phyloP scores from a whole-genome alignment of 2,329 filamentous ascomycete genomes.

The Fusarium longipes region DNA sequence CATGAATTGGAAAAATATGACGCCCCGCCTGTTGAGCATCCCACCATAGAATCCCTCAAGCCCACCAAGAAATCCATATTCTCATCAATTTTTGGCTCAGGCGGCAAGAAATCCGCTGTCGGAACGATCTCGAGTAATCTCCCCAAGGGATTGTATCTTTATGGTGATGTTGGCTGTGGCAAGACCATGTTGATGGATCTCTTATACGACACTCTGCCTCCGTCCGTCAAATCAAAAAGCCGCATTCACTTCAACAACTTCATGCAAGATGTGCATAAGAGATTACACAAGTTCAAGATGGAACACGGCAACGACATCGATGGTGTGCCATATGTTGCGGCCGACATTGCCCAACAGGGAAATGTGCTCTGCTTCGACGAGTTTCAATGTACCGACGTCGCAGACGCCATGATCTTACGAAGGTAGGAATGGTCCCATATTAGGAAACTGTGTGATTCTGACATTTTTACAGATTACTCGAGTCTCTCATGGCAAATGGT shows the following conservation, averaged over 20 bases:
- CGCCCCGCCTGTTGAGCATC: conserved; percentile 79
- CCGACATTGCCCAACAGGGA: conserved; percentile 87
- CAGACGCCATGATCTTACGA: conserved; percentile 96
- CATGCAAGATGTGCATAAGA: conserved; percentile 97
- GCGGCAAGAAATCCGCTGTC: conserved; percentile 54
- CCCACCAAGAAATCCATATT: conserved; percentile 66
- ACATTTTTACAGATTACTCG: conserved; percentile 71
- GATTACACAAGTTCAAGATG: conserved; percentile 91
- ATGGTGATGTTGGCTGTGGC: conserved; percentile 94
- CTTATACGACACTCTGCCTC: conserved; percentile 92
- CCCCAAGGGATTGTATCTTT: conserved; percentile 92
- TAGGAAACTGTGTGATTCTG: conserved; percentile 11
- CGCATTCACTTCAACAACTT: conserved; percentile 99
- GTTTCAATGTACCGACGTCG: conserved; percentile 98
- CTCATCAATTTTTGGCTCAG: conserved; percentile 70
- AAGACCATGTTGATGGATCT: conserved; percentile 99
- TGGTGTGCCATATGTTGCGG: conserved; percentile 89
- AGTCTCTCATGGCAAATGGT: conserved; percentile 94
- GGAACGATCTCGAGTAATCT: conserved; percentile 75
- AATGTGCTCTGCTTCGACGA: conserved; percentile 97
- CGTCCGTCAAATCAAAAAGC: conserved; percentile 82
- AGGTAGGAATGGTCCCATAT: conserved; percentile 57
- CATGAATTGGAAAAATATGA: conserved; percentile 81
- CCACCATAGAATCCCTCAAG: conserved; percentile 77
- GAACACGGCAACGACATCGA: conserved; percentile 89